phyloP scores from a whole-genome alignment of 768 basidiomycete species.

The Phanerochaete sordida region DNA sequence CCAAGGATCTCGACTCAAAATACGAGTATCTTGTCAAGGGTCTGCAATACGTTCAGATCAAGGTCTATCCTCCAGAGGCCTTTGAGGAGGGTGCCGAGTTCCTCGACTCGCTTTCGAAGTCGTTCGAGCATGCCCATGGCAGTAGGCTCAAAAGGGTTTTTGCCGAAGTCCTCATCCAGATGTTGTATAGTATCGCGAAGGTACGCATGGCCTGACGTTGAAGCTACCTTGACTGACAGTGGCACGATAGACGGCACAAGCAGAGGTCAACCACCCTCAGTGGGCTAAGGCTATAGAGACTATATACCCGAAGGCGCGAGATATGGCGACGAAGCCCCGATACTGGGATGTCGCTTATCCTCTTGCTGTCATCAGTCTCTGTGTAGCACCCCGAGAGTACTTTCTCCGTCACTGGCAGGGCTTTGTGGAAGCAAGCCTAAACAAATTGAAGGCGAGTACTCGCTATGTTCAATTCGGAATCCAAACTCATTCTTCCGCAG shows the following conservation, averaged over 20 bases:
- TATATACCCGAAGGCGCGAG: slow-evolving; percentile 77
- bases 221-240: neutral
- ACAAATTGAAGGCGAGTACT: slow-evolving; percentile 65
- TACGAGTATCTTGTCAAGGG: slow-evolving; percentile 85
- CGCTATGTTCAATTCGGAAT: slow-evolving; percentile 23
- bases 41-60: slow-evolving; percentile 72
- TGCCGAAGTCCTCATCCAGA: slow-evolving; percentile 71
- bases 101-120: slow-evolving; percentile 76
- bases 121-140: slow-evolving; percentile 83
- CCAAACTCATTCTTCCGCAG: slow-evolving; percentile 34
- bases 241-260: slow-evolving; percentile 73
- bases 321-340: slow-evolving; percentile 83
- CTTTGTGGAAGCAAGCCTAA: slow-evolving; percentile 68
- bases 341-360: slow-evolving; percentile 91
- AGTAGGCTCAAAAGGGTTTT: slow-evolving; percentile 78
- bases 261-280: slow-evolving; percentile 91
- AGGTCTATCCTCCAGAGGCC: slow-evolving; percentile 93
- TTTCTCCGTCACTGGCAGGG: slow-evolving; percentile 80
- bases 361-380: slow-evolving; percentile 75
- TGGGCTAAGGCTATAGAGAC: slow-evolving; percentile 91
- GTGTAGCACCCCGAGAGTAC: slow-evolving; percentile 82
- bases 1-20: slow-evolving; percentile 76
- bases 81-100: slow-evolving; percentile 95
- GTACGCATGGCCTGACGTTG: slow-evolving; percentile 32
- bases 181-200: slow-evolving; percentile 89